Percentiles rank a stretch among this genome's conserved stretches.
These are phyloP conservation scores for Pelargonium nanum DNA, from an alignment of 345 rosid species.

Conservation along the genomic window DNA sequence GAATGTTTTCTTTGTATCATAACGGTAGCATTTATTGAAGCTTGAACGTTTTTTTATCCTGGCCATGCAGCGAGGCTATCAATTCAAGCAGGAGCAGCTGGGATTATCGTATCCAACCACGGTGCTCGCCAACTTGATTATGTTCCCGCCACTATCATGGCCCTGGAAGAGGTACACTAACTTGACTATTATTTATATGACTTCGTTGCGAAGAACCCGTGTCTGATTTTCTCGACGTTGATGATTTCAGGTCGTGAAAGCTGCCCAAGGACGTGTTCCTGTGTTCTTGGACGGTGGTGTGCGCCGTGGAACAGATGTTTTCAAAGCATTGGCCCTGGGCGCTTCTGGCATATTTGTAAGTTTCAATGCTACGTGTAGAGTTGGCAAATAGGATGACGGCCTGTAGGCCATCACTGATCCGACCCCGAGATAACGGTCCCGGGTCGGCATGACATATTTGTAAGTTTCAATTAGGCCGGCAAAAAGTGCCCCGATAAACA, in stretches of 20 bases:
- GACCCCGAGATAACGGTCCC: no score
- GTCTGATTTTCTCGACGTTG: background rate
- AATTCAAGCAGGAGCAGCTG: conserved; percentile 67
- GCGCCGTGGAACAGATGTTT: conserved; percentile 96
- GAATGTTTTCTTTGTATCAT: background rate
- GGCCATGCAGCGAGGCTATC: conserved; percentile 55
- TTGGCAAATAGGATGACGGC: no score
- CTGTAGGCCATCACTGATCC: no score
- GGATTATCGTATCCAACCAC: conserved; percentile 87
- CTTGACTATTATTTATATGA: no score
- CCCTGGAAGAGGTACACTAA: conserved; percentile 84
- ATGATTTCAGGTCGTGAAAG: conserved; percentile 61
- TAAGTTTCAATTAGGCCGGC: no score
- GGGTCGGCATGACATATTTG: no score
- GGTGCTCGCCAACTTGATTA: conserved; percentile 96
- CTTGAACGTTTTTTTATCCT: background rate
- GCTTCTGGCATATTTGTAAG: conserved; percentile 78
- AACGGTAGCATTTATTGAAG: background rate
- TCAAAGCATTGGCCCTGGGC: conserved; percentile 94
- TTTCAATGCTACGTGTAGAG: background rate
- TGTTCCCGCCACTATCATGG: conserved; percentile 75
- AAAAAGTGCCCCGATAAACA: no score
- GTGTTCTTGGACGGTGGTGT: conserved; percentile 94
- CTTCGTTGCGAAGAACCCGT: background rate
- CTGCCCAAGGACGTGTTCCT: conserved; percentile 72